Conservation (phyloP, 2,329 filamentous ascomycete genomes). For the Byssothecium circinans region DNA sequence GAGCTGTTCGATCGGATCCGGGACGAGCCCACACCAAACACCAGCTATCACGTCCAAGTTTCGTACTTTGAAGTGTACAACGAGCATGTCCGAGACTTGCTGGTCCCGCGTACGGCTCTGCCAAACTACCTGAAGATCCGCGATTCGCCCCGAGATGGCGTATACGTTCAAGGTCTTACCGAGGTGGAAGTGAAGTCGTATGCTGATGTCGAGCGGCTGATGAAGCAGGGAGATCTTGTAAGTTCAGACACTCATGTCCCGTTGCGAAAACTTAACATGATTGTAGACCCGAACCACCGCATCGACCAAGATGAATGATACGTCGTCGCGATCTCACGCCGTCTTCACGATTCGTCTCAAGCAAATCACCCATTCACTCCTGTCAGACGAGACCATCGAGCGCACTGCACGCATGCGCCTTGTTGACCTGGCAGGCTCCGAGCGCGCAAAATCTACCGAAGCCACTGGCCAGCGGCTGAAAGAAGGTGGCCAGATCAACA, state of each 20-base stretch:
- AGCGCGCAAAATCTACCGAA: conserved; percentile 92
- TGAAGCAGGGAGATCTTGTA: conserved; percentile 79
- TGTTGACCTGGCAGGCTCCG: conserved; percentile 92
- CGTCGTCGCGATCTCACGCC: conserved; percentile 90
- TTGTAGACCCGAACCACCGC: conserved; percentile 77
- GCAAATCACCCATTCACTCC: conserved; percentile 96
- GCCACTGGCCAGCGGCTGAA: conserved; percentile 87
- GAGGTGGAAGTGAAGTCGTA: conserved; percentile 89
- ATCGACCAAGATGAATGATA: conserved; percentile 99
- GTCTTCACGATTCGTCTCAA: conserved; percentile 98
- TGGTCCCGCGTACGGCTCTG: conserved; percentile 76
- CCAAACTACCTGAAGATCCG: conserved; percentile 96
- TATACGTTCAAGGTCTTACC: conserved; percentile 94
- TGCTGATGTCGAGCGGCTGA: conserved; percentile 82
- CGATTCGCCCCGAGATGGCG: conserved; percentile 90
- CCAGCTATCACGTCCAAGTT: conserved; percentile 95
- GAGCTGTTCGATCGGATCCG: conserved; percentile 95
- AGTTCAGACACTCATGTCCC: conserved; percentile 1
- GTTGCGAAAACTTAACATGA: neutral
- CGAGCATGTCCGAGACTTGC: conserved; percentile 92
- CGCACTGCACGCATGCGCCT: conserved; percentile 89
- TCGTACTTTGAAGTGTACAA: conserved; percentile 99
- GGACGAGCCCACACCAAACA: conserved; percentile 79
- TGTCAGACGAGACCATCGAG: conserved; percentile 97
- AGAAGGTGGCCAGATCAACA: conserved; percentile 98